phyloP scores from a whole-genome alignment of 1,284 basidiomycete species.

The Apiotrichum gracile region DNA sequence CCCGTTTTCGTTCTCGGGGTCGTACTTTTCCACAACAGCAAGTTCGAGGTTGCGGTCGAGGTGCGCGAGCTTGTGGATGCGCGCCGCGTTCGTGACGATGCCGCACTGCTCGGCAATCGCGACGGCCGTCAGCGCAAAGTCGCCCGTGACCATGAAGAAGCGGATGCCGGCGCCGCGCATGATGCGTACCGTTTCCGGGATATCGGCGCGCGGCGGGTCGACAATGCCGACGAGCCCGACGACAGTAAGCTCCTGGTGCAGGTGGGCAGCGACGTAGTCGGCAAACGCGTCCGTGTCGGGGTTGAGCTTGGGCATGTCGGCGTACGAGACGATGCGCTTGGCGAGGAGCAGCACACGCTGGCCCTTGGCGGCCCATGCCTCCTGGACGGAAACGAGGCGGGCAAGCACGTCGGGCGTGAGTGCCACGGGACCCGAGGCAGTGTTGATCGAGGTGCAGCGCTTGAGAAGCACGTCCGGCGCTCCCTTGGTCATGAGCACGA shows the following conservation, averaged over 20 bases:
- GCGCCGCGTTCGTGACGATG: conserved; percentile 53
- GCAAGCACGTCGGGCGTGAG: conserved; percentile 38
- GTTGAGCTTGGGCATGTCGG: conserved; percentile 18
- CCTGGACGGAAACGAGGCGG: conserved; percentile 49
- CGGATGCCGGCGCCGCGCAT: conserved; percentile 59
- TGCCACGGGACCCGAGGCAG: conserved; percentile 42
- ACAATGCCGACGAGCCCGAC: conserved; percentile 61
- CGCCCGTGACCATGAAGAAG: conserved; percentile 66
- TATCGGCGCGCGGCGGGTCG: conserved; percentile 60
- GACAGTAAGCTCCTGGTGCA: conserved; percentile 52
- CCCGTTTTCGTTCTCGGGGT: conserved; percentile 15
- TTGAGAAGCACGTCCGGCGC: conserved; percentile 58
- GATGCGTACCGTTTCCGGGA: conserved; percentile 52
- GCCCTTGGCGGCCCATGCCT: conserved; percentile 55
- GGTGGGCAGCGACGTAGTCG: conserved; percentile 32
- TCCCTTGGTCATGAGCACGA: conserved; percentile 54
- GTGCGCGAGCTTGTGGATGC: conserved; percentile 33
- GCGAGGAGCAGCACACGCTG: conserved; percentile 57
- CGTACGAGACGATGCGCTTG: conserved; percentile 35
- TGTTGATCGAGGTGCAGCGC: conserved; percentile 49
- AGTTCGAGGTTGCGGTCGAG: conserved; percentile 34
- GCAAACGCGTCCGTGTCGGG: conserved; percentile 45
- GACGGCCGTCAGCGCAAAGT: conserved; percentile 50
- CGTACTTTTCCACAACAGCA: conserved; percentile 19
- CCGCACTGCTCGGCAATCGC: conserved; percentile 60